Evolutionary conservation across 2,329 filamentous ascomycete species (phyloP).

Genomic region (Trichoderma polysporum): DNA sequence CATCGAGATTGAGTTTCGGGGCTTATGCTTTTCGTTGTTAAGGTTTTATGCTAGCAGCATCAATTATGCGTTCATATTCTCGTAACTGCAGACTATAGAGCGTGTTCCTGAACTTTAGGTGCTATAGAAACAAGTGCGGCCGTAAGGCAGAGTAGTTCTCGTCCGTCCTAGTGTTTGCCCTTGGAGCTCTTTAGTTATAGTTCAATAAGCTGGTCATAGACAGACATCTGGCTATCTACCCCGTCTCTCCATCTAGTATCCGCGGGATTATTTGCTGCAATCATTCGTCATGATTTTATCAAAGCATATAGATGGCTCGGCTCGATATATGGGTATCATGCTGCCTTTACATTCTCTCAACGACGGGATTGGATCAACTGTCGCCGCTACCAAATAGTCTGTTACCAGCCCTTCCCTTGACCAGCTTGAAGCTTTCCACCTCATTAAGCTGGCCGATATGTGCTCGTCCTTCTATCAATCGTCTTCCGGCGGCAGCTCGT

Average conservation of each 20-base stretch:
- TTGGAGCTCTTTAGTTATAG: neutral
- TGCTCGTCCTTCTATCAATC: slow-evolving; percentile 55
- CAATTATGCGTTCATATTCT: neutral
- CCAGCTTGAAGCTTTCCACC: neutral
- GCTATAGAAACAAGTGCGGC: neutral
- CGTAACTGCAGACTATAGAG: neutral
- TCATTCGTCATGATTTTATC: neutral
- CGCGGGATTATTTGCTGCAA: neutral
- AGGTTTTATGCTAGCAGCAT: neutral
- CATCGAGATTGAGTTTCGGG: neutral
- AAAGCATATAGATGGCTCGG: neutral
- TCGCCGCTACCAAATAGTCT: neutral
- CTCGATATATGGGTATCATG: slow-evolving; percentile 9
- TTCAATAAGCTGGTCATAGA: neutral
- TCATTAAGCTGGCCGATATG: neutral
- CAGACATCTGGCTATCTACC: neutral
- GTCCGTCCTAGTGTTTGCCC: neutral
- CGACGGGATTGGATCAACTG: neutral
- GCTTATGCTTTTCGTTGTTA: neutral
- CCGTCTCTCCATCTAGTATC: neutral
- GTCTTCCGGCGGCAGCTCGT: slow-evolving; percentile 95
- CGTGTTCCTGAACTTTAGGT: neutral
- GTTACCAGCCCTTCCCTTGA: too few species aligned
- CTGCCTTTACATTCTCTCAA: neutral
- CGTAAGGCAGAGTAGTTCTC: neutral